A percentile compares a stretch with the other conserved stretches of the same genome.
These are phyloP conservation scores for Cystobasidium sp. DNA, from an alignment of 1,284 basidiomycete genomes.

Conservation along the genomic window DNA sequence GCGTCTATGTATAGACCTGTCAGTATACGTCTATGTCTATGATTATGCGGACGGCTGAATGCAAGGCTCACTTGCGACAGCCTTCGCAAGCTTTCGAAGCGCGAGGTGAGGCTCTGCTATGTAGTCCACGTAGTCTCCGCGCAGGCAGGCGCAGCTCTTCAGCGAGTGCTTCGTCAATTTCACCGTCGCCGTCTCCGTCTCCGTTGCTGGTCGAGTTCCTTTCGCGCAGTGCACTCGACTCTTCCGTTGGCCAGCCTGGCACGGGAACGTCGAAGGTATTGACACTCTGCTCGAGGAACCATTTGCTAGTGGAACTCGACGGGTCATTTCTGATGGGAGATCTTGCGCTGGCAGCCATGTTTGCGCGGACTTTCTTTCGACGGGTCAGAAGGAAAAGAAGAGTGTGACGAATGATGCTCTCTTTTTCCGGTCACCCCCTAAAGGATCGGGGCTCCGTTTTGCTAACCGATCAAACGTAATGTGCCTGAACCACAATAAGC, in stretches of 20 bases:
- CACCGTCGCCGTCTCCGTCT: not conserved
- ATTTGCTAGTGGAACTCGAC: not conserved
- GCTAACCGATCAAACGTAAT: not conserved
- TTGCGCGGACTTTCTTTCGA: not conserved
- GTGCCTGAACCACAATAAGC: too few species aligned
- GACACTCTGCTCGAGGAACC: not conserved
- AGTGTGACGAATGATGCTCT: too few species aligned
- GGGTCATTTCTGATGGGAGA: not conserved
- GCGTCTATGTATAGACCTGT: conserved; percentile 6
- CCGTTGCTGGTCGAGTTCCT: not conserved
- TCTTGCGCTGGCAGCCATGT: conserved; percentile 3
- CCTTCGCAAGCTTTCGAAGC: conserved; percentile 40
- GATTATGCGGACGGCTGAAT: not conserved
- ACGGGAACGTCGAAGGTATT: conserved; percentile 15
- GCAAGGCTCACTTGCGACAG: conserved; percentile 34
- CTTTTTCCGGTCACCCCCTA: conserved; percentile 18
- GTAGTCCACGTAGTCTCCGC: conserved; percentile 26
- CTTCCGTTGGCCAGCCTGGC: conserved; percentile 9
- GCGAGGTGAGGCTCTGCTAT: conserved; percentile 24
- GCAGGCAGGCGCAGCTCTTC: conserved; percentile 21
- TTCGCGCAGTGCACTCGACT: not conserved
- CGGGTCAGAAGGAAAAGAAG: conserved; percentile 7
- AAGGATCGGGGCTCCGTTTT: conserved; percentile 3
- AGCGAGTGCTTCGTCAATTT: conserved; percentile 5
- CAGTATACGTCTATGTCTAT: not conserved